Conservation (phyloP, 192 early-diverging fungal genomes). For the Coemansia sp. region DNA sequence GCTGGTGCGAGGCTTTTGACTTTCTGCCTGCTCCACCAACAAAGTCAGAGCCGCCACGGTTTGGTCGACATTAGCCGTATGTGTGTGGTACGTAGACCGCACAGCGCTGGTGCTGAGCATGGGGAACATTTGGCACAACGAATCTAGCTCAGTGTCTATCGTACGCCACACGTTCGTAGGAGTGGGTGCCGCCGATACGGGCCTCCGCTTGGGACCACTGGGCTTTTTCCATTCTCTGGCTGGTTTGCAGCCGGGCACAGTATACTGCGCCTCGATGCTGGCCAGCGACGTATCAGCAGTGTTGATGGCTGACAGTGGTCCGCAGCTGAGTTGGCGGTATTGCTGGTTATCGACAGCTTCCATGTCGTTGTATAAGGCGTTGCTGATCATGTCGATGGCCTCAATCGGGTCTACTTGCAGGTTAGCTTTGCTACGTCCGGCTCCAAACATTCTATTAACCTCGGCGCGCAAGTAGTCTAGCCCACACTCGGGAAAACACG, state of each 20-base stretch:
- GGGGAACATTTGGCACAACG: conserved; percentile 34
- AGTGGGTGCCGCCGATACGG: background rate
- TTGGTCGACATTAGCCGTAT: conserved; percentile 22
- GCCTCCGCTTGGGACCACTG: background rate
- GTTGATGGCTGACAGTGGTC: background rate
- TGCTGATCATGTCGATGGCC: conserved; percentile 46
- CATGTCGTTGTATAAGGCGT: conserved; percentile 42
- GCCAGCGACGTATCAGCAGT: conserved; percentile 7
- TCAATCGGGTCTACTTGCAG: conserved; percentile 46
- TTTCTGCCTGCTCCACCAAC: background rate
- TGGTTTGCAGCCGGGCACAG: conserved; percentile 11
- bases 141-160: conserved; percentile 31
- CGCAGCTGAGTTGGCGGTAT: conserved; percentile 11
- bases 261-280: conserved; percentile 34
- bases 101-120: conserved; percentile 28
- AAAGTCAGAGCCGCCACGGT: conserved; percentile 15
- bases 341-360: conserved; percentile 33
- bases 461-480: conserved; percentile 33
- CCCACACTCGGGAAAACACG: conserved; percentile 51
- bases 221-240: conserved; percentile 5
- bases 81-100: conserved; percentile 33
- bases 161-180: conserved; percentile 36
- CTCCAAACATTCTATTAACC: conserved; percentile 20
- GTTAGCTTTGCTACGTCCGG: background rate
- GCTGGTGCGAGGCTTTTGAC: background rate